phyloP scores from a whole-genome alignment of 331 rosid genomes.

The Rosa hybrid region DNA sequence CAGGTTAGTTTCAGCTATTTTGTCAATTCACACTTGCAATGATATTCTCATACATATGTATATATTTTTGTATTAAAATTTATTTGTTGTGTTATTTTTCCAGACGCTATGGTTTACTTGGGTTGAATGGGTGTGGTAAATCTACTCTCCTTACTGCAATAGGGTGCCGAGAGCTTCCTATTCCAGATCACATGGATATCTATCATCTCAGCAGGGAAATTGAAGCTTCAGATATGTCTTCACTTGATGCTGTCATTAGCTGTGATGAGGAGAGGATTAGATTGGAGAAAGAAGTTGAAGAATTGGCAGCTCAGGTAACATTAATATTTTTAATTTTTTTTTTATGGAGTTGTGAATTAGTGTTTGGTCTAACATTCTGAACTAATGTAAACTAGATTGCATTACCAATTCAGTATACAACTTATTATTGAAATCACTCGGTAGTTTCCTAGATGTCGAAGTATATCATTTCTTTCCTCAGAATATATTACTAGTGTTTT shows the following conservation, averaged over 20 bases:
- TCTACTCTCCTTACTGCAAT: conserved; percentile 90
- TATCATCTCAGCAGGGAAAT: conserved; percentile 87
- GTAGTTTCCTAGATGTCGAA: neutral
- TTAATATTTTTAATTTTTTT: neutral
- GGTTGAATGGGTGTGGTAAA: conserved; percentile 97
- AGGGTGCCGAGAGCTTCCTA: conserved; percentile 90
- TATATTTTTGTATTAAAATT: conserved; percentile 4
- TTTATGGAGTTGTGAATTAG: neutral
- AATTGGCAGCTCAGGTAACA: conserved; percentile 72
- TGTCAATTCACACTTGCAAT: neutral
- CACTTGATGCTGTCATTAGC: conserved; percentile 84
- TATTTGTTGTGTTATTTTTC: conserved; percentile 15
- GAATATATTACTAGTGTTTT: neutral
- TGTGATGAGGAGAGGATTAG: conserved; percentile 94
- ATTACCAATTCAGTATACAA: neutral
- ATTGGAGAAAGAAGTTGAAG: conserved; percentile 91
- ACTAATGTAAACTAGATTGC: neutral
- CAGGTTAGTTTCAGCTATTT: conserved; percentile 52
- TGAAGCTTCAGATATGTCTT: conserved; percentile 97
- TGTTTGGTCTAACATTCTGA: neutral
- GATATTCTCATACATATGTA: neutral
- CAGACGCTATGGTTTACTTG: conserved; percentile 97
- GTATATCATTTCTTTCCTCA: neutral
- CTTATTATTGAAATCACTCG: neutral
- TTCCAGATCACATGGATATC: conserved; percentile 99